Percentiles rank a stretch among this genome's conserved stretches.
phyloP scores from a whole-genome alignment of 495 filamentous ascomycete genomes.

The Penicillium paxilli region DNA sequence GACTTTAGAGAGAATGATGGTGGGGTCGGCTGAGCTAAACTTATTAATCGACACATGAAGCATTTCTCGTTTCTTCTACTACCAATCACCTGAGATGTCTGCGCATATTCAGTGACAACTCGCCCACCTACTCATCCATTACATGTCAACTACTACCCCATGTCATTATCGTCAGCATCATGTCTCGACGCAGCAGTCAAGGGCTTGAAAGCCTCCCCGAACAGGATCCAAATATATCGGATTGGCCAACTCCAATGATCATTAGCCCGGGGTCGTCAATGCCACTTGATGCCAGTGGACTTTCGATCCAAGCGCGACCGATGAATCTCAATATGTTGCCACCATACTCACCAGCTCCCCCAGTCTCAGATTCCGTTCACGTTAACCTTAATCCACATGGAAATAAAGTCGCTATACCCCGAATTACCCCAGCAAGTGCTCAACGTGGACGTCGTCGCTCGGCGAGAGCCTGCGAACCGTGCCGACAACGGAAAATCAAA shows the following conservation, averaged over 20 bases:
- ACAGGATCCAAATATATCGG: neutral
- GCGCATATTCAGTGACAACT: neutral
- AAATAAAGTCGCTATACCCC: constrained; percentile 38
- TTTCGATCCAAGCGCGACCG: neutral
- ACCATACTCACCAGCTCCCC: neutral
- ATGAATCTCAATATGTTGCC: neutral
- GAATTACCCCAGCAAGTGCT: constrained; percentile 6
- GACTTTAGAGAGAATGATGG: neutral
- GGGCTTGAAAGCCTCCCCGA: neutral
- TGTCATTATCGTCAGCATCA: neutral
- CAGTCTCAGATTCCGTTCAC: neutral
- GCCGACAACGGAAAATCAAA: constrained; percentile 66
- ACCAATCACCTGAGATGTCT: neutral
- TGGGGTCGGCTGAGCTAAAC: neutral
- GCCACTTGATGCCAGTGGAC: neutral
- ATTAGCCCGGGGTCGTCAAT: neutral
- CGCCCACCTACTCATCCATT: neutral
- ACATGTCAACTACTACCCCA: neutral
- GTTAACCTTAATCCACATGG: neutral
- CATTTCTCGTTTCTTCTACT: neutral
- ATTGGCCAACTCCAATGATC: neutral
- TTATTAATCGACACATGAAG: neutral
- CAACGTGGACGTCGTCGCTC: constrained; percentile 34
- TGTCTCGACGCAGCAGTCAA: neutral
- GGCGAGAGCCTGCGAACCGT: constrained; percentile 67